Base-by-base conservation (phyloP, 768 basidiomycete genomes). In the Fomitopsis pulvina region DNA sequence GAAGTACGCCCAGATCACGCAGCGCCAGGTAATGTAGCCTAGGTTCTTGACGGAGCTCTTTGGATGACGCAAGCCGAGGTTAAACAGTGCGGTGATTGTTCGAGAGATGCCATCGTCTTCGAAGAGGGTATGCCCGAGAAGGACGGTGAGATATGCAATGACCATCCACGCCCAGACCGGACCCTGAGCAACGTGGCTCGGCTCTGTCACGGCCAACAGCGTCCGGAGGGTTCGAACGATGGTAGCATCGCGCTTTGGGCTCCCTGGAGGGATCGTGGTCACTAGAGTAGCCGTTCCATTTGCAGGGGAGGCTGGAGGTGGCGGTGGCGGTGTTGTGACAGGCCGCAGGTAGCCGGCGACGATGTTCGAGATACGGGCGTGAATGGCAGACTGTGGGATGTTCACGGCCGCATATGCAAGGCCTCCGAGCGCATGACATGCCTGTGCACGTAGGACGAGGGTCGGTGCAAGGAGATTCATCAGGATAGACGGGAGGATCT, bases 131-230 rank as follows among this genome's bases (percentile, higher is more conserved):
- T 82, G 74, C 1, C 84, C 78, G 2, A 87, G 71, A n/a, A 91
- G 68, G 32, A 83, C 79, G 41, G 87, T 71, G 45, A 90, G 66
- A 52, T 74, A 72, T 0, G 83, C 79, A 1, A 89, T 67, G 27
- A 88, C 82, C 52, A 76, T 77, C 47, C 87, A 69, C 4, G 77
- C 82, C 89, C 89, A 91, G 1, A 85, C 80, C 8, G 89, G 87
- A 1, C 87, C 86, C 58, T 88, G 83, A 1, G 86, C 84, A 7
- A 76, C 76, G 52, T 83, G 76, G 5, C 66, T 62, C 2, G 81
- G 81, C 5, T 85, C 81, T 3, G 68, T 63, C 1, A 75, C 70
- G 14, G 65, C 65, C 41, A 90, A 67, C 1, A 83, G 85, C 0
- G 79, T 79, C 24, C 84, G 79, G 4, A 90, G 71, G 1, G 84